Evolutionary conservation across 495 filamentous ascomycete species (phyloP).

Genomic region (Xylaria castorea): DNA sequence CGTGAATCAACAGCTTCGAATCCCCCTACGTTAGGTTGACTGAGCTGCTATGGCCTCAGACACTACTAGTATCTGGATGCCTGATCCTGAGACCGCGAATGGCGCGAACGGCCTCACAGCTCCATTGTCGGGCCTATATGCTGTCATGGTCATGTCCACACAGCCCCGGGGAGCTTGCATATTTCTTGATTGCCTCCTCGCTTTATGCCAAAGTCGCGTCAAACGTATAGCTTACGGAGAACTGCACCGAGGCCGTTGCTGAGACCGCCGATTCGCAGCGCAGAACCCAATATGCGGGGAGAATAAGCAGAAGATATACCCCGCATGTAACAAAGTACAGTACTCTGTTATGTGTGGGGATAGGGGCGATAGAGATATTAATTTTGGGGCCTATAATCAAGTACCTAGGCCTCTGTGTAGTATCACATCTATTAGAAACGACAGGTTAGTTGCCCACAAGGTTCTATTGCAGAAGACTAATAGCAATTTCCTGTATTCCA

Average conservation of each 20-base stretch:
- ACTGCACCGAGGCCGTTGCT: not conserved
- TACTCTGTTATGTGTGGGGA: not conserved
- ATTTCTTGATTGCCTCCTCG: not conserved
- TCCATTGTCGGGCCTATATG: conserved; percentile 5
- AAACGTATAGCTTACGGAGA: conserved; percentile 21
- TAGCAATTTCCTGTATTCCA: not conserved
- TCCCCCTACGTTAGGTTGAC: not conserved
- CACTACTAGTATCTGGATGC: not conserved
- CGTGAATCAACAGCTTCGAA: not conserved
- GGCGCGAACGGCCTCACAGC: not conserved
- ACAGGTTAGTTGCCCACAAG: not conserved
- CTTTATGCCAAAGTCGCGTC: not conserved
- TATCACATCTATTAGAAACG: too few species aligned
- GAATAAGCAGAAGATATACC: not conserved
- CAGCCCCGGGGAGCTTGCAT: not conserved
- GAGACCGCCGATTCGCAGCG: not conserved
- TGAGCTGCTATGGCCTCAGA: not conserved
- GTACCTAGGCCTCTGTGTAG: not conserved
- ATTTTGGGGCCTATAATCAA: not conserved
- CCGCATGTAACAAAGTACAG: conserved; percentile 11
- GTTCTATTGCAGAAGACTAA: not conserved
- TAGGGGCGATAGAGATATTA: not conserved
- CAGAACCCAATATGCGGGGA: not conserved
- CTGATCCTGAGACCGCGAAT: not conserved
- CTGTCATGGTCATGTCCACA: conserved; percentile 2